Conservation (phyloP, 306 rosid species). For the Mimosa bimucronata region DNA sequence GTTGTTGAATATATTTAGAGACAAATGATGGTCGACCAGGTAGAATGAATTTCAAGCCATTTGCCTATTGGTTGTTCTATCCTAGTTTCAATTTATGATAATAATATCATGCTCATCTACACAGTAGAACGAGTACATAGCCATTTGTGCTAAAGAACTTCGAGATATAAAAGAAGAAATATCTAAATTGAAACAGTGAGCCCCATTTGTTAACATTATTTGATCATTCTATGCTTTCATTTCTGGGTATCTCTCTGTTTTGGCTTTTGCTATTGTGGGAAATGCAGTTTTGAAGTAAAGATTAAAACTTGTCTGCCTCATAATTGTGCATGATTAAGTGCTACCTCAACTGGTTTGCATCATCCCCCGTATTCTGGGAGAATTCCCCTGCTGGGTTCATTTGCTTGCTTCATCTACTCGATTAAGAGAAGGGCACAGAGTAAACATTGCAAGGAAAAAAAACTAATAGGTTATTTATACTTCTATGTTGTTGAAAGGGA, state of each 20-base stretch:
- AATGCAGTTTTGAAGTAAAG: neutral
- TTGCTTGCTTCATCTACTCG: too few species aligned
- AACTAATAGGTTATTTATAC: neutral
- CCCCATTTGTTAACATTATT: too few species aligned
- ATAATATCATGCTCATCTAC: neutral
- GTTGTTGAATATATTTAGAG: constrained; percentile 59
- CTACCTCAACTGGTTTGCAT: neutral
- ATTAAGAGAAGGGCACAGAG: neutral
- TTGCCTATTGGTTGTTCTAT: constrained; percentile 18
- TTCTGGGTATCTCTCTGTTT: too few species aligned
- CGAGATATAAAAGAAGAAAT: too few species aligned
- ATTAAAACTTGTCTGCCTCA: neutral
- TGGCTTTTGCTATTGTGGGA: neutral
- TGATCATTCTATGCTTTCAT: too few species aligned
- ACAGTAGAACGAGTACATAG: too few species aligned
- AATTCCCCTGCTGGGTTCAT: constrained; percentile 15
- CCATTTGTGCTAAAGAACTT: too few species aligned
- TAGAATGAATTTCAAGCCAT: constrained; percentile 29
- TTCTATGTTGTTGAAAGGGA: neutral
- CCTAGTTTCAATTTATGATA: constrained; percentile 7
- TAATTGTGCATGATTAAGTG: neutral
- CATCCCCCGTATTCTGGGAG: neutral
- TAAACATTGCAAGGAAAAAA: neutral
- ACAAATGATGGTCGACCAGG: constrained; percentile 40
- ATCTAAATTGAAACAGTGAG: too few species aligned